Base-by-base conservation (phyloP, 805 yeast species). In the Debaryomyces castellii region DNA sequence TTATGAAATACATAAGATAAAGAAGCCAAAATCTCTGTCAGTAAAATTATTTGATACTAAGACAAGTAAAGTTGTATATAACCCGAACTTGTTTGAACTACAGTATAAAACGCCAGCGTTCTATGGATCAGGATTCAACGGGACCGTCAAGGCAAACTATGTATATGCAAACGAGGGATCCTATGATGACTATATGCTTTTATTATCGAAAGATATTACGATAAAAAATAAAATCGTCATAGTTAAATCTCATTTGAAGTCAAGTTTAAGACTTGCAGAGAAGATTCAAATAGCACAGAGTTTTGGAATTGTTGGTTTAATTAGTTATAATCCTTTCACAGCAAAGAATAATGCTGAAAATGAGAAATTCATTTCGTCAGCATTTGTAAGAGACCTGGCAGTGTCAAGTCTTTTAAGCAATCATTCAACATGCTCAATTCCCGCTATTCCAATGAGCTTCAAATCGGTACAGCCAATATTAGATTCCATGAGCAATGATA, bases 81-180 rank as follows among this genome's bases (percentile, higher is more conserved):
- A 51, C 2, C 64, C 69, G 3, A 43, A 48, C 4, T 41, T 69
- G 9, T 25, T 28, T 5, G 74, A 69, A 41, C 55, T 54, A 1
- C 45, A 25, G 22, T 53, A 49, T 32, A 33, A 48, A 8, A 67
- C 73, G 0, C 73, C 73, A 2, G 66, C 71, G 1, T 69, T 50
- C 44, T 52, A 56, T 42, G 51, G 55, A 2, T 60, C 53, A 51
- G 69, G 73, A 1, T 33, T 28, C 5, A 57, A 50, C 38, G 74
- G 69, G 1, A 43, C 58, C 1, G 52, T 63, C 1, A 49, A 45
- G 4, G 64, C 56, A 0, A 53, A 51, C 10, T 69, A 55, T 49
- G 45, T 70, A 2, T 67, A 42, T 53, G 71, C 55, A 7, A 64
- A 67, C 44, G 51, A 55, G n/a, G 76, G 73, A 3, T 41, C 53